Evolutionary conservation across 192 early-diverging fungal species (phyloP).

Genomic region (Gamsiella multidivaricata): DNA sequence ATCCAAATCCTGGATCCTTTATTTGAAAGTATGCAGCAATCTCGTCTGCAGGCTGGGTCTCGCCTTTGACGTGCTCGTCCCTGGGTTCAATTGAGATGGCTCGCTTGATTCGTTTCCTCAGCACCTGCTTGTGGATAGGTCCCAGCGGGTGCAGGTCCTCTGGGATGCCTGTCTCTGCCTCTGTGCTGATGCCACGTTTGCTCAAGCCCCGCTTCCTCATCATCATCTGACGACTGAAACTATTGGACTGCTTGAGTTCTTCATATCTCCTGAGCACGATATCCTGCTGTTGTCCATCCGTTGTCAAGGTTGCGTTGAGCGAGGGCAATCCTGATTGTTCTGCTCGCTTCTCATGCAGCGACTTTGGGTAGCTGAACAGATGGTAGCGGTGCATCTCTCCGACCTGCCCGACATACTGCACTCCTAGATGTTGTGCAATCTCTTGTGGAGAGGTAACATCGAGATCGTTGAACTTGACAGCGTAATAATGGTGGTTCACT

Average conservation of each 20-base stretch:
- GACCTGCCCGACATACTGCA: constrained; percentile 67
- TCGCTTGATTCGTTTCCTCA: constrained; percentile 53
- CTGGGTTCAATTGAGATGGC: constrained; percentile 15
- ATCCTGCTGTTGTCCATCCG: constrained; percentile 26
- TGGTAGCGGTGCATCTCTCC: constrained; percentile 76
- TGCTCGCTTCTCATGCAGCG: constrained; percentile 31
- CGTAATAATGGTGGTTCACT: constrained; percentile 59
- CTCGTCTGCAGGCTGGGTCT: constrained; percentile 22
- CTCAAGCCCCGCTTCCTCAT: constrained; percentile 4
- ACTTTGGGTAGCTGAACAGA: constrained; percentile 66
- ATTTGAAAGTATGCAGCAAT: constrained; percentile 61
- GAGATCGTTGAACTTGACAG: constrained; percentile 54
- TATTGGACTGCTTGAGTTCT: constrained; percentile 19
- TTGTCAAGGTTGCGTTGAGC: not conserved
- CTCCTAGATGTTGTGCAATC: constrained; percentile 53
- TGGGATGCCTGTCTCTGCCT: not conserved
- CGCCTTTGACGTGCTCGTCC: constrained; percentile 17
- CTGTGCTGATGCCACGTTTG: constrained; percentile 11
- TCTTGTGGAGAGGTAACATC: constrained; percentile 38
- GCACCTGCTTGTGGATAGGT: constrained; percentile 50
- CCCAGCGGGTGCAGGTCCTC: constrained; percentile 21
- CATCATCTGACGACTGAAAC: constrained; percentile 14
- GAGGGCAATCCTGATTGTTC: constrained; percentile 10
- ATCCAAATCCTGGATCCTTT: constrained; percentile 76
- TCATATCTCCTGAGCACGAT: constrained; percentile 54